Evolutionary conservation across 768 basidiomycete species (phyloP).

Genomic region (Russula earlei): DNA sequence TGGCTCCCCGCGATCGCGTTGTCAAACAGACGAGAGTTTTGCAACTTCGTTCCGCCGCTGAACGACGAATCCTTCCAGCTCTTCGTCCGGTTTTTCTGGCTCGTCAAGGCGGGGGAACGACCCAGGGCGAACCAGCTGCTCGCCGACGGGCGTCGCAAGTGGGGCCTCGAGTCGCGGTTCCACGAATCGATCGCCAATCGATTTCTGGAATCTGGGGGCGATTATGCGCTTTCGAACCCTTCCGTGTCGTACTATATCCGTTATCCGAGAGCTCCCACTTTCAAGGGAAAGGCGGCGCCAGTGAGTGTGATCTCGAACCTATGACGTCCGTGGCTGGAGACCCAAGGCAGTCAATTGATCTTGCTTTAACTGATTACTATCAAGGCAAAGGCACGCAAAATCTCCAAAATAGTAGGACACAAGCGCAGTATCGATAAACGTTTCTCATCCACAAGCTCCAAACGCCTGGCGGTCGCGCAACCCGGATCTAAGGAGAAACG

Average conservation of each 20-base stretch:
- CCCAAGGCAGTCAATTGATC: neutral
- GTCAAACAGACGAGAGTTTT: slow-evolving; percentile 1
- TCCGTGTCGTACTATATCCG: neutral
- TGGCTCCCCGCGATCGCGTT: slow-evolving; percentile 10
- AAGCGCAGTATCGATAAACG: neutral
- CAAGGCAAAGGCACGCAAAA: neutral
- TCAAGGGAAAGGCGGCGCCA: neutral
- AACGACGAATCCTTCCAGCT: slow-evolving; percentile 2
- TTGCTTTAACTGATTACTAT: neutral
- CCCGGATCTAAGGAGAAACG: neutral
- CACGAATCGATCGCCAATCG: neutral
- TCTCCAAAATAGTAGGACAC: neutral
- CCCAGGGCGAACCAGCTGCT: neutral
- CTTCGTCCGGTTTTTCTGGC: slow-evolving; percentile 26
- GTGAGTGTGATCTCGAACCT: neutral
- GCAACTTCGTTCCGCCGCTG: neutral
- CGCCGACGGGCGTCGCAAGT: slow-evolving; percentile 8
- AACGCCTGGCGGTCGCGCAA: neutral
- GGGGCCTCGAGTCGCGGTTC: neutral
- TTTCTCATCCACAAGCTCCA: neutral
- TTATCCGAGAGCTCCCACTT: neutral
- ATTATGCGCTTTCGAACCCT: neutral
- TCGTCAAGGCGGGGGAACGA: neutral
- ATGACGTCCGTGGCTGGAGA: neutral
- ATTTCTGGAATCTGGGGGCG: neutral